Evolutionary conservation across 2,329 filamentous ascomycete species (phyloP), one percentile per base, ranked within the genome.

Genomic region (Trichoderma endophyticum): DNA sequence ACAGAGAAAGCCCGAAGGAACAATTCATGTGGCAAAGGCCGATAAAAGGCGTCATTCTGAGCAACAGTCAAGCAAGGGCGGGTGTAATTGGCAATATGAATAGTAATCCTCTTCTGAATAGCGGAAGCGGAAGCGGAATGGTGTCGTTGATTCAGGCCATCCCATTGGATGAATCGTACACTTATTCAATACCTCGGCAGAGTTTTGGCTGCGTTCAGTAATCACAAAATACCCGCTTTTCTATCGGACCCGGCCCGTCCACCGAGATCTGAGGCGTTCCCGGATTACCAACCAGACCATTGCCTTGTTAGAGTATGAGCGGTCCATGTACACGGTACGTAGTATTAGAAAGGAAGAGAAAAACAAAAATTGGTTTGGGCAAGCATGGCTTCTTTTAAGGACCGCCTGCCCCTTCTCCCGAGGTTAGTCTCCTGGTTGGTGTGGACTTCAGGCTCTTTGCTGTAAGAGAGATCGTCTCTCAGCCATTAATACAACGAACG

Each of bases 191-290:
- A 34, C 67, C 67, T 70, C 67, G 67, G 67, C 9, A 70, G 21
- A 12, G 3, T 14, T 54, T 18, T 18, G 9, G 24, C 43, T 24
- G 12, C n/a, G 67, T 36, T 70, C 57, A 70, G 56, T 70, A 70
- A 70, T 70, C 67, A 8, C 0, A 15, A 62, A 62, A 62, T 36
- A 9, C n/a, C 57, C 67, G 3, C 57, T 62, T 51, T 18, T 62
- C 39, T 70, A 32, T 54, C 67, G 67, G 67, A 70, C 39, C 67
- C 57, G 57, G 67, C 39, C 32, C 63, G 57, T 48, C 15, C 21
- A 34, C 67, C 39, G 56, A 30, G 67, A 54, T 70, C 54, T 51
- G 43, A 48, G 26, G 56, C 56, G 28, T 30, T 69, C 28, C 67
- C 57, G 21, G 48, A 56, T 67, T 67, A 67, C 48, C 30, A 67